phyloP scores from a whole-genome alignment of 352 stramenopile genomes.

The Pelagophyceae sp. region DNA sequence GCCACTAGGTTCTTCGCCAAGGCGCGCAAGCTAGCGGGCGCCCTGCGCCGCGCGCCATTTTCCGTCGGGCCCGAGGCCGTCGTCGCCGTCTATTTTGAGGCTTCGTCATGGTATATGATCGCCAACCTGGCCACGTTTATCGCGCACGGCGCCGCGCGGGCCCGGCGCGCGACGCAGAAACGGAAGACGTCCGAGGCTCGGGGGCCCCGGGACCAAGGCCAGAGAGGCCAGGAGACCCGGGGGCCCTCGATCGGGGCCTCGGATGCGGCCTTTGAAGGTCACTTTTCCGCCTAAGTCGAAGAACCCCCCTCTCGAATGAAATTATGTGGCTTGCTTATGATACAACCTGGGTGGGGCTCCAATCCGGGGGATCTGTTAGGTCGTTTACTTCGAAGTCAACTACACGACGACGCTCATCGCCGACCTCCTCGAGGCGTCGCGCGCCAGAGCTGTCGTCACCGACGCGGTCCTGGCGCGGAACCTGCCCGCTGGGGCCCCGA shows the following conservation, averaged over 20 bases:
- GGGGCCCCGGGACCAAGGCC: too few species aligned
- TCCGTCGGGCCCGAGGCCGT: not conserved
- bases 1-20: too few species aligned
- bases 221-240: too few species aligned
- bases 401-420: slow-evolving; percentile 6
- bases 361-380: too few species aligned
- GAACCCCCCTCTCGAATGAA: too few species aligned
- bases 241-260: too few species aligned
- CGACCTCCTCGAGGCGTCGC: not conserved
- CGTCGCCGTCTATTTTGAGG: not conserved
- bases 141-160: not conserved
- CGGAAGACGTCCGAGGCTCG: too few species aligned
- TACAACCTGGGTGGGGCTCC: too few species aligned
- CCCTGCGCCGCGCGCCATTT: not conserved
- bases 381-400: slow-evolving; percentile 20
- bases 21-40: not conserved
- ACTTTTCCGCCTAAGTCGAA: too few species aligned
- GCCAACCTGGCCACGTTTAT: slow-evolving; percentile 2
- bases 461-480: not conserved
- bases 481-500: not conserved
- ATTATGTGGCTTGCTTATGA: too few species aligned
- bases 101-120: slow-evolving; percentile 1
- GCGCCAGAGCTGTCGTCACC: not conserved
- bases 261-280: too few species aligned
- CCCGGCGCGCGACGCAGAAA: too few species aligned